Conservation (phyloP, 2,329 filamentous ascomycete genomes). For the Helicocarpus griseus region DNA sequence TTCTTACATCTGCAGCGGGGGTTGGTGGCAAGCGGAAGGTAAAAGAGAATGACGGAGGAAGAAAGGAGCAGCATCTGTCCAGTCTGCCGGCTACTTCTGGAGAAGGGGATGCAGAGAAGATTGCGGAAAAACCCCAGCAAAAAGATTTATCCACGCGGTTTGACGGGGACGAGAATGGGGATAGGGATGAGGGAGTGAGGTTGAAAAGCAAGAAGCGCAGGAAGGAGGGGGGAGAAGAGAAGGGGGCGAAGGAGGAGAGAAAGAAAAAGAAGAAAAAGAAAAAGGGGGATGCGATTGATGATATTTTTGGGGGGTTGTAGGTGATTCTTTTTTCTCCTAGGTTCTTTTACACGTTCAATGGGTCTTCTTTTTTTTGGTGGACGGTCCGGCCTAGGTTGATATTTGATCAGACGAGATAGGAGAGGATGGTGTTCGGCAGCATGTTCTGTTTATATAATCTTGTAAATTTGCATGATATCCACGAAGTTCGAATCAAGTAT, state of each 20-base stretch:
- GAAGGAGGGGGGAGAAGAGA: conserved; percentile 5
- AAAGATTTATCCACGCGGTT: neutral
- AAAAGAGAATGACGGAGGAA: conserved; percentile 3
- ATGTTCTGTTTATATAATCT: too few relatives aligned
- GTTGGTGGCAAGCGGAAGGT: conserved; percentile 7
- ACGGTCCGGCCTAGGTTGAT: too few relatives aligned
- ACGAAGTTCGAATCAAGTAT: too few relatives aligned
- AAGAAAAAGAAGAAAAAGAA: conserved; percentile 50
- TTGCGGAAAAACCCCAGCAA: neutral
- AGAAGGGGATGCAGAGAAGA: neutral
- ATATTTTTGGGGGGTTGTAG: conserved; percentile 45
- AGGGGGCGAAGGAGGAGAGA: conserved; percentile 22
- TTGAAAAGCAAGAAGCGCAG: conserved; percentile 37
- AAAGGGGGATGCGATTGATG: conserved; percentile 59
- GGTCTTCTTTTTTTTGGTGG: neutral
- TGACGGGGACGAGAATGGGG: neutral
- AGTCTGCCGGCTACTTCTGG: neutral
- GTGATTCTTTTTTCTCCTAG: neutral
- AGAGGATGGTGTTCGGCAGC: too few relatives aligned
- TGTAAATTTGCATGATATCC: too few relatives aligned
- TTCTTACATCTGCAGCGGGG: neutral
- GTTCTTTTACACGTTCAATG: neutral
- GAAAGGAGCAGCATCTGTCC: neutral
- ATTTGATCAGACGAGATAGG: too few relatives aligned
- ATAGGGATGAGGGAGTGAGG: conserved; percentile 3